Base-by-base conservation (phyloP, 345 rosid species). In the Arabidopsis suecica region DNA sequence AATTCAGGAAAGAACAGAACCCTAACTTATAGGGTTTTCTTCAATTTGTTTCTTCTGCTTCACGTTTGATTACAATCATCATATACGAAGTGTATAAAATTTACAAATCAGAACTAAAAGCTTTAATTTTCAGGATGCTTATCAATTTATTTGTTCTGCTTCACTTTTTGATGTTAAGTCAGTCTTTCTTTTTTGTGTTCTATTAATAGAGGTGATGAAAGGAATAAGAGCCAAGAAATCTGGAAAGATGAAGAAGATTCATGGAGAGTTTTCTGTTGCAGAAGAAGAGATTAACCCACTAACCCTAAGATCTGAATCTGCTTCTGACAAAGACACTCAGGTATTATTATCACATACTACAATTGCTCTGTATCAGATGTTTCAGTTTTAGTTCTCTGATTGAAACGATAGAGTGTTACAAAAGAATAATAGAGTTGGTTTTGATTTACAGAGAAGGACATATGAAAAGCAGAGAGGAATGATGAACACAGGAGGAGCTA, bases 141-240 rank as follows among this genome's bases (percentile, higher is more conserved):
- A 28, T 3, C 32, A 28, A 4, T 28, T 30, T 32, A 12, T 56
- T 32, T 25, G 16, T 55, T 55, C 37, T 55, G 60, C 16, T 12
- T 28, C 59, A 54, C 36, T 55, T 55, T 14, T 55, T 13, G 9
- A 33, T 57, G 1, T 45, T 5, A 53, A 30, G 47, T 9, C 10
- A 61, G 32, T 8, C 1, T 5, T 34, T 7, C 30, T 11, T 13
- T 41, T 16, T 16, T 16, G 18, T 16, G 9, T 53, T 20, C 9
- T 30, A 16, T 36, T 11, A 3, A 8, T 22, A 78, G 81, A 78
- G 78, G 81, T 78, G 69, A 78, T 78, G 78, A 72, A 45, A 73
- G 81, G 81, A 72, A 5, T 78, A 60, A 65, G 65, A 38, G 81
- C 81, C 23, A 78, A 78, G 74, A 78, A 78, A 67, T 72, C 42